Evolutionary conservation across 306 rosid species (phyloP).

Genomic region (Clitoria ternatea): DNA sequence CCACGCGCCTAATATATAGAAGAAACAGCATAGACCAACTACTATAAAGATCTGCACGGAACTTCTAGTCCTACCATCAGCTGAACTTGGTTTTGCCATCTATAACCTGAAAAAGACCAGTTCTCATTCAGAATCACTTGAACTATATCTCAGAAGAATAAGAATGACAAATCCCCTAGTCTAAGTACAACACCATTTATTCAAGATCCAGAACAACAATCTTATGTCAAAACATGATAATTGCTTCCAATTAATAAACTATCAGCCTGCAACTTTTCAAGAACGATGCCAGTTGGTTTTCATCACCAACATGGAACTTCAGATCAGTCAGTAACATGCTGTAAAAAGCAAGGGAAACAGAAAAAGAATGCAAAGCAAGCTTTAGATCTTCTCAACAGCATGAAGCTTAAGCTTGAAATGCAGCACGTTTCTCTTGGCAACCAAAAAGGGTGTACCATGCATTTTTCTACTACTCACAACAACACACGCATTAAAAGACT

Average conservation of each 20-base stretch:
- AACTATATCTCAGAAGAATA: background rate
- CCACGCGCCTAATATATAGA: conserved; percentile 93
- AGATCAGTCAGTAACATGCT: background rate
- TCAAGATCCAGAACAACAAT: conserved; percentile 19
- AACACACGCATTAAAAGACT: conserved; percentile 1
- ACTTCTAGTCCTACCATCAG: conserved; percentile 84
- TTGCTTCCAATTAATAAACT: conserved; percentile 15
- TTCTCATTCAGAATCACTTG: conserved; percentile 9
- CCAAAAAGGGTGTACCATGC: background rate
- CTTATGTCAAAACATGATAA: background rate
- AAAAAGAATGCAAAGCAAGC: conserved; percentile 2
- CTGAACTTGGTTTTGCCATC: conserved; percentile 73
- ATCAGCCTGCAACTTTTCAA: background rate
- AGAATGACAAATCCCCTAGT: background rate
- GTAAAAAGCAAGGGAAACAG: background rate
- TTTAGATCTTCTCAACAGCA: conserved; percentile 32
- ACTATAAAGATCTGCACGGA: conserved; percentile 76
- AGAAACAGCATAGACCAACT: conserved; percentile 84
- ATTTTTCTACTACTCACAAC: background rate
- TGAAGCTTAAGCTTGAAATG: conserved; percentile 7
- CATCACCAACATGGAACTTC: conserved; percentile 22
- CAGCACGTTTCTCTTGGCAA: background rate
- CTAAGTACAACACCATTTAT: background rate
- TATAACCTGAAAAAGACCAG: conserved; percentile 39
- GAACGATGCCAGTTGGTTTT: background rate